Conservation (phyloP, 805 yeast genomes). For the Spencermartinsiella europaea region DNA sequence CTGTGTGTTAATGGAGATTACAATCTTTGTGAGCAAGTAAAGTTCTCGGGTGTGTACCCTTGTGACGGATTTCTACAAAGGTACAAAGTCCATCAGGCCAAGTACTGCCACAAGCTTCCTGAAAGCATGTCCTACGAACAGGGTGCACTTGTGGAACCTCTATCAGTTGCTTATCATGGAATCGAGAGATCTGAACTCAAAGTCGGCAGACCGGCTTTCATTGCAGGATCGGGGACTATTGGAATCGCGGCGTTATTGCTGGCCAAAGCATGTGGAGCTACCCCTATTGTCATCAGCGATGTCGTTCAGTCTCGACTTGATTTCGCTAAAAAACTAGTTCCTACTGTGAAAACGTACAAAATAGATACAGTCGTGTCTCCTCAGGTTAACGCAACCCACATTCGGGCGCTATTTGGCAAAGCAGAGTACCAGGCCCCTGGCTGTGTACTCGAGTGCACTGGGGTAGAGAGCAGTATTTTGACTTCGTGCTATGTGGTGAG, state of each 20-base stretch:
- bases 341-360: slow-evolving; percentile 41
- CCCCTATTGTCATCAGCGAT: slow-evolving; percentile 48
- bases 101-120: slow-evolving; percentile 31
- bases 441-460: slow-evolving; percentile 48
- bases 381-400: slow-evolving; percentile 23
- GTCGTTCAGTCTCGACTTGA: slow-evolving; percentile 39
- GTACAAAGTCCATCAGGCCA: slow-evolving; percentile 32
- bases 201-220: slow-evolving; percentile 43
- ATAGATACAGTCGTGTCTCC: slow-evolving; percentile 39
- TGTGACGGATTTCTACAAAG: slow-evolving; percentile 30
- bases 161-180: slow-evolving; percentile 49
- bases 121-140: slow-evolving; percentile 40
- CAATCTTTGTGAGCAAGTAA: slow-evolving; percentile 32
- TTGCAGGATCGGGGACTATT: slow-evolving; percentile 55
- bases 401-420: slow-evolving; percentile 23
- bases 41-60: slow-evolving; percentile 34
- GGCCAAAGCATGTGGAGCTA: slow-evolving; percentile 47
- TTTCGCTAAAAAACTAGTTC: slow-evolving; percentile 42
- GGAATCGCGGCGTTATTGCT: slow-evolving; percentile 44
- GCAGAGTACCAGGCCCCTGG: slow-evolving; percentile 40
- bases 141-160: slow-evolving; percentile 52
- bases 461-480: slow-evolving; percentile 43
- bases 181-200: slow-evolving; percentile 42
- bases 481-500: slow-evolving; percentile 42
- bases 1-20: slow-evolving; percentile 29